Conservation (phyloP, 129 eudicot species). For the Tagetes erecta region DNA sequence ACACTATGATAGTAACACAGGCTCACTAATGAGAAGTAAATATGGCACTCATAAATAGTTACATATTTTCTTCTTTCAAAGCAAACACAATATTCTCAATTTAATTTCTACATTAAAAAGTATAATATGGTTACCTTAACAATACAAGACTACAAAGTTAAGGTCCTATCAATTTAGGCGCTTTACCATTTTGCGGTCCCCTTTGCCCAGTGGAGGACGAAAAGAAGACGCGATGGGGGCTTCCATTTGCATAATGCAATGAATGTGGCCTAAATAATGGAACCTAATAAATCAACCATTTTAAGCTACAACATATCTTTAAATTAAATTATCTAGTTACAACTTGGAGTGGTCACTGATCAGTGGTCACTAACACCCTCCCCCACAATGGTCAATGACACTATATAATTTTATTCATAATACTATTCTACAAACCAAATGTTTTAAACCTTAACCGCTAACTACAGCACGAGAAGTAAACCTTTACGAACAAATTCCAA, state of each 20-base stretch:
- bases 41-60: background rate
- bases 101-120: background rate
- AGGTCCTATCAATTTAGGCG: background rate
- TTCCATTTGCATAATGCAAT: background rate
- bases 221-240: background rate
- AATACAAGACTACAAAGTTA: background rate
- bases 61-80: background rate
- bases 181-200: background rate
- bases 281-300: background rate
- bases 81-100: background rate
- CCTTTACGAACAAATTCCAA: background rate
- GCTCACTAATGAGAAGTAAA: background rate
- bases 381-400: background rate
- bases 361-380: background rate
- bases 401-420: slow-evolving; percentile 1
- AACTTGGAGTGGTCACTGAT: background rate
- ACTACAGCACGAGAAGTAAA: background rate
- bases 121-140: background rate
- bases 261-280: slow-evolving; percentile 1
- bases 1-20: background rate
- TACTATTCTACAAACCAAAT: slow-evolving; percentile 1
- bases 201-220: background rate
- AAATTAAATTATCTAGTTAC: background rate
- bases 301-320: slow-evolving; percentile 6
- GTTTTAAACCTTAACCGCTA: background rate